Base-by-base conservation (phyloP, 306 rosid genomes). In the Vigna angularis region DNA sequence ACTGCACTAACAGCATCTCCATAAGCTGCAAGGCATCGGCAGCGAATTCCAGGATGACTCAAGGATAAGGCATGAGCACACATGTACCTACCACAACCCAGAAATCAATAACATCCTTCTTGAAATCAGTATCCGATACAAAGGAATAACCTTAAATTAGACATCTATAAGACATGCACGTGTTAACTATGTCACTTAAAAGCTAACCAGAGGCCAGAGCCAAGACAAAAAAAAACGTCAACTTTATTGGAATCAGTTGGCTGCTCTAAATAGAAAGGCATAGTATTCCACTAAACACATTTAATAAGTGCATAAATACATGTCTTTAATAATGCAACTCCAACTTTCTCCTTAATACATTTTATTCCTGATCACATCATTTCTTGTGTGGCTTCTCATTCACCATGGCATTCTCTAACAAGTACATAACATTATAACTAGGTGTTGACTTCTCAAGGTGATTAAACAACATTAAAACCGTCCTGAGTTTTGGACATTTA, bases 1-100 rank as follows among this genome's bases (percentile, higher is more conserved):
- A 95, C 97, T 74, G 99, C 98, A 86, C 99, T 95, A 83, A 95
- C 87, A 79, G 97, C 98, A 81, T 95, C 99, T 20, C 99, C 99
- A 76, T 95, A 91, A 74, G 99, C 99, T 85, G 98, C 97, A 81
- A 95, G 99, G 88, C 98, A 93, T 44, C 99, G 94, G 68, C 99
- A 95, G 53, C 98, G 98, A 67, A 95, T 95, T 77, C 98, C 99
- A 16, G 98, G 99, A 88, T 95, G 99, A 80, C 92, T 90, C 66
- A 95, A 85, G 65, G 98, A 93, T 79, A 95, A 73, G 79, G 99
- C 99, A 87, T 95, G 99, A 42, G 99, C 98, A 83, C 89, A 87
- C 99, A 95, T 95, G 88, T 89, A 93, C 89, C 99, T 95, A 86
- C 66, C 69, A 77, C 77, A 89, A 73, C 49, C 72, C 36, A 72